Percentiles rank a stretch among this genome's conserved stretches.
These are phyloP conservation scores for Hanseniaspora vineae DNA, from an alignment of 805 yeast genomes.

Conservation along the genomic window DNA sequence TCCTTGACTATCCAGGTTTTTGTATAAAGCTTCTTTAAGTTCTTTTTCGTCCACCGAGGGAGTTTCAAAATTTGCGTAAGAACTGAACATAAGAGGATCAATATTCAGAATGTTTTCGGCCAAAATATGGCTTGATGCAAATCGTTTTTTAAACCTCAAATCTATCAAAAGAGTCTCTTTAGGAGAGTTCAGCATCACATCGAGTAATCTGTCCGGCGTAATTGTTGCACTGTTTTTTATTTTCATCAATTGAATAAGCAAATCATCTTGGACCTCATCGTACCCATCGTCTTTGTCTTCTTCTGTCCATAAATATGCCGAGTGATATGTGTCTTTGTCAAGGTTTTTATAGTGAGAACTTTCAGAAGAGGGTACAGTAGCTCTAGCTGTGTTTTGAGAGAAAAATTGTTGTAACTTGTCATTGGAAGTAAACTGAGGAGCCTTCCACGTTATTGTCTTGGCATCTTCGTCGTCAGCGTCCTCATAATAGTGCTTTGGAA, in stretches of 20 bases:
- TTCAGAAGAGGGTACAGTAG: too few species aligned
- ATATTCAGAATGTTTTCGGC: conserved; percentile 27
- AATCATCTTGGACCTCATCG: conserved; percentile 9
- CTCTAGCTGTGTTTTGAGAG: too few species aligned
- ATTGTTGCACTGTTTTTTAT: conserved; percentile 40
- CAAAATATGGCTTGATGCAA: conserved; percentile 24
- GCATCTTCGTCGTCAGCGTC: too few species aligned
- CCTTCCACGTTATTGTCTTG: too few species aligned
- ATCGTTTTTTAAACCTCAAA: conserved; percentile 25
- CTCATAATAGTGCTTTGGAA: too few species aligned
- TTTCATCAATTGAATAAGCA: conserved; percentile 14
- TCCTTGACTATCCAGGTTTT: neutral
- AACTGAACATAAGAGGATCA: conserved; percentile 24
- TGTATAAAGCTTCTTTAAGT: conserved; percentile 3
- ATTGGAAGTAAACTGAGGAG: too few species aligned
- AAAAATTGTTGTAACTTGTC: too few species aligned
- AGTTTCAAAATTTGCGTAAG: too few species aligned
- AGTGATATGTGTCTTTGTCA: too few species aligned
- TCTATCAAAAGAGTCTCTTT: conserved; percentile 26
- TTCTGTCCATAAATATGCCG: conserved; percentile 25
- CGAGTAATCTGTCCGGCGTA: conserved; percentile 29
- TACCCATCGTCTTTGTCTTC: conserved; percentile 7
- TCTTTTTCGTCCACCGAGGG: too few species aligned
- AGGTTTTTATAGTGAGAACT: too few species aligned
- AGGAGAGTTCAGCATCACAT: conserved; percentile 35